Conservation (phyloP, 768 basidiomycete species). For the Mrakia gelida region DNA sequence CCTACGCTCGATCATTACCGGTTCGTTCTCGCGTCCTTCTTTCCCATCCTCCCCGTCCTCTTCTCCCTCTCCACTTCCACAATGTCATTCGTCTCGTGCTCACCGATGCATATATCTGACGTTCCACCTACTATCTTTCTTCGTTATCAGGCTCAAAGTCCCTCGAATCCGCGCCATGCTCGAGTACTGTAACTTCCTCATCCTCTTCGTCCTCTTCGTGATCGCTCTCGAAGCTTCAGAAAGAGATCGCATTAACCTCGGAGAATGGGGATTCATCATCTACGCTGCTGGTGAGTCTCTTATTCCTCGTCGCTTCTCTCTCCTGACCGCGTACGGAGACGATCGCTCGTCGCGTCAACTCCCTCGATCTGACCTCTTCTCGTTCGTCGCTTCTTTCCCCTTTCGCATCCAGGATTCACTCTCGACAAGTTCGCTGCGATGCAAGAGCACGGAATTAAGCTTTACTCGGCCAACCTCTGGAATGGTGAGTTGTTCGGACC, state of each 20-base stretch:
- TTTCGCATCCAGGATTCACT: conserved; percentile 63
- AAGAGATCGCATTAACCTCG: conserved; percentile 56
- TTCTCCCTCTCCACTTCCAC: too few relatives aligned
- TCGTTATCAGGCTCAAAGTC: conserved; percentile 64
- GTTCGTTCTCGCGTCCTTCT: too few relatives aligned
- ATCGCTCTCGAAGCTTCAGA: conserved; percentile 72
- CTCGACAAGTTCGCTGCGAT: conserved; percentile 90
- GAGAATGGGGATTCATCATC: conserved; percentile 72
- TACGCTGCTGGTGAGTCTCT: conserved; percentile 46
- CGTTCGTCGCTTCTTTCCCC: neutral
- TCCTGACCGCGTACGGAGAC: neutral
- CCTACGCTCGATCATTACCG: conserved; percentile 90
- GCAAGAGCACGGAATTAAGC: conserved; percentile 86
- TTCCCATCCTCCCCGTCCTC: too few relatives aligned
- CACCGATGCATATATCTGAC: too few relatives aligned
- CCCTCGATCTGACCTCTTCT: neutral
- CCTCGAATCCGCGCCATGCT: conserved; percentile 84
- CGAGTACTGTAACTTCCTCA: conserved; percentile 81
- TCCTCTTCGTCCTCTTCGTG: conserved; percentile 73
- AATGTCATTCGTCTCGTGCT: too few relatives aligned
- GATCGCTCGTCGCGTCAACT: too few relatives aligned
- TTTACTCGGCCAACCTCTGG: conserved; percentile 42
- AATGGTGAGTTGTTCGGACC: conserved; percentile 26
- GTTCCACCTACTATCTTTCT: too few relatives aligned
- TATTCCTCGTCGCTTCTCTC: neutral